These are phyloP conservation scores for Basidioascus undulatus DNA, from an alignment of 768 basidiomycete genomes.

Conservation along the genomic window DNA sequence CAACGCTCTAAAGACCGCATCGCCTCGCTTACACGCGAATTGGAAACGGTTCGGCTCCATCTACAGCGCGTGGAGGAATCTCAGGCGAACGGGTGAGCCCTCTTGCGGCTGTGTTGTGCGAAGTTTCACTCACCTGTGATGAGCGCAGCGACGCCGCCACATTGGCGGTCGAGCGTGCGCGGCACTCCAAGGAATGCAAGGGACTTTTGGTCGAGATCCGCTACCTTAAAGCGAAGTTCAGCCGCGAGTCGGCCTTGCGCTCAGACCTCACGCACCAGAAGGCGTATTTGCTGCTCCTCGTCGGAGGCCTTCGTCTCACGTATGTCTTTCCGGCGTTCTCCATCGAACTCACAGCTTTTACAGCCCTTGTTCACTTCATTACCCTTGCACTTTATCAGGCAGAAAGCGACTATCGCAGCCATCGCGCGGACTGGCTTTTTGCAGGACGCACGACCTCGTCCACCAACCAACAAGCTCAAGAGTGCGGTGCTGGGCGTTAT, in stretches of 20 bases:
- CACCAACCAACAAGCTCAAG: conserved; percentile 4
- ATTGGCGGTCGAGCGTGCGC: conserved; percentile 24
- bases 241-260: conserved; percentile 58
- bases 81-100: too few species aligned
- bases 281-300: conserved; percentile 46
- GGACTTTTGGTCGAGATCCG: conserved; percentile 71
- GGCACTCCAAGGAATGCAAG: conserved; percentile 70
- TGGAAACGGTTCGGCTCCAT: conserved; percentile 28
- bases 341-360: neutral
- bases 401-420: neutral
- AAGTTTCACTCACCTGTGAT: neutral
- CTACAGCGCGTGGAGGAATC: conserved; percentile 26
- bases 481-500: conserved; percentile 7
- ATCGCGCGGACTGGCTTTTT: too few species aligned
- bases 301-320: neutral
- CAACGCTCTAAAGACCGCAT: conserved; percentile 46
- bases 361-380: conserved; percentile 5
- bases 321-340: neutral
- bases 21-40: conserved; percentile 37
- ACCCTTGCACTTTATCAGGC: neutral
- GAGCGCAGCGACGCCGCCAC: neutral
- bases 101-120: too few species aligned
- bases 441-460: too few species aligned
- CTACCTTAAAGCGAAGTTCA: conserved; percentile 79
- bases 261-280: conserved; percentile 65